Conservation (phyloP, 371 early-diverging fungal genomes). For the Syncephalis fuscata region DNA sequence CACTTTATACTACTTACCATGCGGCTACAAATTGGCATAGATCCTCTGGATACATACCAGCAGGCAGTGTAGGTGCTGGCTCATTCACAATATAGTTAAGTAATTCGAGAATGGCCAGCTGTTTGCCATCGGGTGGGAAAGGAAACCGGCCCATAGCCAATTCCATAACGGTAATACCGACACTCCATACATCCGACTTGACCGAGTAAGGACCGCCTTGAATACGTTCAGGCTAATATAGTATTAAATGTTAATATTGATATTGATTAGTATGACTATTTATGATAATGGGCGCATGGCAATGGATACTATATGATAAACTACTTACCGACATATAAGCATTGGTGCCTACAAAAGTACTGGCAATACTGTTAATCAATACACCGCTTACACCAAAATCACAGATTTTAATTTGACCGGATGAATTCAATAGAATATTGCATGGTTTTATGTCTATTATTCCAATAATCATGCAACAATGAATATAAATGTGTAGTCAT, state of each 20-base stretch:
- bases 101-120: conserved; percentile 75
- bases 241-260: neutral
- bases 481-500: conserved; percentile 5
- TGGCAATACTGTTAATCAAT: conserved; percentile 65
- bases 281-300: neutral
- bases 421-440: conserved; percentile 61
- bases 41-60: conserved; percentile 43
- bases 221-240: conserved; percentile 82
- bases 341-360: conserved; percentile 81
- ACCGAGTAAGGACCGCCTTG: conserved; percentile 80
- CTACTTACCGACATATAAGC: conserved; percentile 79
- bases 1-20: conserved; percentile 29
- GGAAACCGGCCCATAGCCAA: conserved; percentile 83
- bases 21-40: conserved; percentile 59
- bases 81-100: conserved; percentile 86
- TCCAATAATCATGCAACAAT: neutral
- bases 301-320: too few species aligned
- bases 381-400: conserved; percentile 84
- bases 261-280: neutral
- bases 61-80: conserved; percentile 70
- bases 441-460: conserved; percentile 57
- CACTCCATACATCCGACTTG: conserved; percentile 89
- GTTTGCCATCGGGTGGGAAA: conserved; percentile 58
- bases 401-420: conserved; percentile 73
- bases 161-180: conserved; percentile 88